Evolutionary conservation across 2,329 filamentous ascomycete genomes (phyloP).

Genomic region (Madurella mycetomatis): DNA sequence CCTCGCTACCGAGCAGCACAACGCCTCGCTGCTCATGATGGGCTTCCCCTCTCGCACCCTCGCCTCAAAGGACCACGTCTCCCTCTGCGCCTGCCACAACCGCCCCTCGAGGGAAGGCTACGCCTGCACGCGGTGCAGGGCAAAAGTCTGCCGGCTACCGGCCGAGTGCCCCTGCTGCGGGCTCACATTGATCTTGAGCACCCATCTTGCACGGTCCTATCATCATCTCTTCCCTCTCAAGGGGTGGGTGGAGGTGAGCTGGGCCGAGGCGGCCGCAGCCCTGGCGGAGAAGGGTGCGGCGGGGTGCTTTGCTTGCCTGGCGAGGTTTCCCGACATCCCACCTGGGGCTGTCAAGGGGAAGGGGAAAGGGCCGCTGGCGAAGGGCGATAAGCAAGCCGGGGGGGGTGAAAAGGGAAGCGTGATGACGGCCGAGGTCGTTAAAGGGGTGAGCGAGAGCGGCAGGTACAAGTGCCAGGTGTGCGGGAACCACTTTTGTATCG

Average conservation of each 20-base stretch:
- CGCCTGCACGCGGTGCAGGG: conserved; percentile 79
- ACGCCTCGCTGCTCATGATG: conserved; percentile 82
- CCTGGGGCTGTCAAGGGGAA: conserved; percentile 16
- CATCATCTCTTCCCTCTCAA: conserved; percentile 86
- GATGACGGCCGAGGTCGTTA: conserved; percentile 32
- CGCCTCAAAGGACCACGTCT: conserved; percentile 59
- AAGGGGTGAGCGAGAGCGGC: conserved; percentile 76
- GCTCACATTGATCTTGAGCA: conserved; percentile 88
- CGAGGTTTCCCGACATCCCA: conserved; percentile 58
- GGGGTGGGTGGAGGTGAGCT: conserved; percentile 88
- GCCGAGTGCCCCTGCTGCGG: conserved; percentile 88
- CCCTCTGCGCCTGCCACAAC: conserved; percentile 88
- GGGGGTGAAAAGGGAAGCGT: neutral
- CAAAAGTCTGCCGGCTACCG: conserved; percentile 85
- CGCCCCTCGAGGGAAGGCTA: conserved; percentile 80
- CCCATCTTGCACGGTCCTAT: conserved; percentile 87
- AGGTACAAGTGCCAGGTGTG: conserved; percentile 90
- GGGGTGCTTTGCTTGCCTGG: conserved; percentile 75
- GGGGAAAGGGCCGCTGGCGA: conserved; percentile 15
- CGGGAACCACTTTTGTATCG: conserved; percentile 89
- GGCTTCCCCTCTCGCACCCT: conserved; percentile 88
- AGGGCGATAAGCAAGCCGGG: conserved; percentile 15
- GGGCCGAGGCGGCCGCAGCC: conserved; percentile 61
- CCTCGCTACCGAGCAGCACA: conserved; percentile 21
- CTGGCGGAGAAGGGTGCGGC: conserved; percentile 28